Conservation (phyloP, 306 rosid genomes). For the Inga laurina region DNA sequence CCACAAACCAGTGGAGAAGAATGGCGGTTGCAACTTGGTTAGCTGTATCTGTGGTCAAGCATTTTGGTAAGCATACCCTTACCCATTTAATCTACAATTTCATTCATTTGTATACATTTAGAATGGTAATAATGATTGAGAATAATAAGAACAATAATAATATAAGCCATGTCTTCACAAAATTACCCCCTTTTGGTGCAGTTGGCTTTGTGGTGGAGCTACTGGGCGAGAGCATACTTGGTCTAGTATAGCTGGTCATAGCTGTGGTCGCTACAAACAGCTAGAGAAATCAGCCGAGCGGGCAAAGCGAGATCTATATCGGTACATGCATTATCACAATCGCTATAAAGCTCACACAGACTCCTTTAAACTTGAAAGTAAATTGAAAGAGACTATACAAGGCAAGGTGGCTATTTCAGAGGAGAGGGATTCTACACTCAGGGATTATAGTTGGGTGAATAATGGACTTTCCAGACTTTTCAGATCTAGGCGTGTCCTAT, state of each 20-base stretch:
- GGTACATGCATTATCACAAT: constrained; percentile 97
- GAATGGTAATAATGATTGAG: background rate
- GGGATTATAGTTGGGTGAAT: constrained; percentile 90
- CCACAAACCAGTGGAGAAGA: constrained; percentile 97
- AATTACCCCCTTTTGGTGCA: constrained; percentile 45
- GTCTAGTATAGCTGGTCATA: constrained; percentile 93
- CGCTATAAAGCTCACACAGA: constrained; percentile 96
- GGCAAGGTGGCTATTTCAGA: constrained; percentile 72
- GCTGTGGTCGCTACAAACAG: constrained; percentile 97
- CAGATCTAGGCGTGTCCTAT: constrained; percentile 98
- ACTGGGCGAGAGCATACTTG: constrained; percentile 98
- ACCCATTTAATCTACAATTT: background rate
- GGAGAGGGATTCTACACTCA: constrained; percentile 68
- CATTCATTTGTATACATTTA: background rate
- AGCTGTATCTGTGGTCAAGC: constrained; percentile 98
- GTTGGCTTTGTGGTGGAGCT: constrained; percentile 99
- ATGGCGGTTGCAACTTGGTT: constrained; percentile 99
- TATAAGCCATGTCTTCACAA: background rate
- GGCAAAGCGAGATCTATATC: constrained; percentile 89
- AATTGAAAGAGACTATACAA: constrained; percentile 76
- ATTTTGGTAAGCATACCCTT: constrained; percentile 72
- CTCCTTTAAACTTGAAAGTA: constrained; percentile 92
- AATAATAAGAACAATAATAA: background rate
- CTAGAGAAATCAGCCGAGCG: constrained; percentile 77
- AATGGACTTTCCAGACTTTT: constrained; percentile 89